Conservation (phyloP, 306 rosid species). For the Trifolium dubium region DNA sequence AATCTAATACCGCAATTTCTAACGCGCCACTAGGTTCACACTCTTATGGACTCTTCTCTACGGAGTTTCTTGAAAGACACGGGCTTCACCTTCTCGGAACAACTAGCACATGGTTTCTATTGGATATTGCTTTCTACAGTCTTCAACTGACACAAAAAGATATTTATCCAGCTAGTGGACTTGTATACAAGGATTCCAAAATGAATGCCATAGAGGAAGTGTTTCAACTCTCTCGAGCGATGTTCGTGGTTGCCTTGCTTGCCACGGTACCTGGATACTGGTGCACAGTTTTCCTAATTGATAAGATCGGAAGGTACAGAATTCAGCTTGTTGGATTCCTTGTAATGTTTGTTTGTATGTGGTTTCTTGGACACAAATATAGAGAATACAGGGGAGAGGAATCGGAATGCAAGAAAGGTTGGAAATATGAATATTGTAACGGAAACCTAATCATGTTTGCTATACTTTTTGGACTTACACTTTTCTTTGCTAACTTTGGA, state of each 20-base stretch:
- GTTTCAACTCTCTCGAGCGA: slow-evolving; percentile 61
- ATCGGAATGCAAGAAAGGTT: slow-evolving; percentile 22
- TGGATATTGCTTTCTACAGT: slow-evolving; percentile 72
- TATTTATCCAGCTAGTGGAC: slow-evolving; percentile 65
- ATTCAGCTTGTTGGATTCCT: slow-evolving; percentile 71
- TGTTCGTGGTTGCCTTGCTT: slow-evolving; percentile 61
- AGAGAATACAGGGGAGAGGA: slow-evolving; percentile 27
- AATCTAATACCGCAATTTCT: slow-evolving; percentile 15
- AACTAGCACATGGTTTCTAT: slow-evolving; percentile 65
- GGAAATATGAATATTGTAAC: slow-evolving; percentile 15
- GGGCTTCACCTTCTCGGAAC: slow-evolving; percentile 69
- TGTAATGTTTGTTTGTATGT: slow-evolving; percentile 59
- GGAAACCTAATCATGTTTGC: slow-evolving; percentile 46
- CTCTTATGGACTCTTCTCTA: slow-evolving; percentile 57
- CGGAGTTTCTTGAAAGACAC: slow-evolving; percentile 51
- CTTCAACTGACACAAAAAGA: slow-evolving; percentile 68
- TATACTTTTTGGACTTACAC: slow-evolving; percentile 59
- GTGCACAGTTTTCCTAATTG: slow-evolving; percentile 67
- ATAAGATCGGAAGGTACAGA: slow-evolving; percentile 54
- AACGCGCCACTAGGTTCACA: not conserved
- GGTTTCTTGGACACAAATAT: slow-evolving; percentile 54
- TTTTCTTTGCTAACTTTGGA: slow-evolving; percentile 85
- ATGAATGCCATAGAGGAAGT: slow-evolving; percentile 76
- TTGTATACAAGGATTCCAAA: slow-evolving; percentile 49
- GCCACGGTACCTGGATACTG: slow-evolving; percentile 78